Evolutionary conservation across 2,329 filamentous ascomycete genomes (phyloP), one percentile per base, ranked within the genome.

Genomic region (Bipolaris gigantea): DNA sequence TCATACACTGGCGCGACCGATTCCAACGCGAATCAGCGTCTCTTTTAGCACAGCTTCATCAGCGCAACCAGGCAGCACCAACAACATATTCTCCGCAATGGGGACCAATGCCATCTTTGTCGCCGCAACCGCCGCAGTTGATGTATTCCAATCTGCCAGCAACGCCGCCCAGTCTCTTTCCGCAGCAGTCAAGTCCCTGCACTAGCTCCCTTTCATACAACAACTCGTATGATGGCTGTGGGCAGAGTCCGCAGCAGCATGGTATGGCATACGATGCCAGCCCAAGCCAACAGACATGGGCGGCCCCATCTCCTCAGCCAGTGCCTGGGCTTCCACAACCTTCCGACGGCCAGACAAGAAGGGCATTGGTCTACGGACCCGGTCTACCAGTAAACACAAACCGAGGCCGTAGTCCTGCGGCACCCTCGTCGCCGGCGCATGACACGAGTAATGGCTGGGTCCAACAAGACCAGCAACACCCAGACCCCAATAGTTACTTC

Each of bases 1-100:
- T 78, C 58, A 78, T 78, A 52, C 77, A 77, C 60, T 80, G 78
- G 78, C 77, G 75, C 16, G 77, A 80, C 48, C 75, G 77, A 15
- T 81, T 80, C 60, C 76, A 78, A 54, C 72, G 70, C 18, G 79
- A 80, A 50, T 77, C 77, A 0, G 69, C 73, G 1, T 54, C 65
- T 1, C 70, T 80, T 35, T 69, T 75, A 2, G 70, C 75, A 9
- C 73, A 77, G 16, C 71, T 81, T 0, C 75, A 77, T 38, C 69
- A 73, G 35, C 73, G 76, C 40, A 57, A 56, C 13, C 67, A 67
- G 5, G 44, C 55, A 3, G 23, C 56, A 0, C 48, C 60, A 10
- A 35, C 51, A 3, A 53, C 56, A 1, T 70, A 65, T 21, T 61
- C 65, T 19, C 60, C 63, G 5, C 70, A 70, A 40, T 72, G 66